Evolutionary conservation across 805 yeast genomes (phyloP).

Genomic region (Saccharomyces mikatae): DNA sequence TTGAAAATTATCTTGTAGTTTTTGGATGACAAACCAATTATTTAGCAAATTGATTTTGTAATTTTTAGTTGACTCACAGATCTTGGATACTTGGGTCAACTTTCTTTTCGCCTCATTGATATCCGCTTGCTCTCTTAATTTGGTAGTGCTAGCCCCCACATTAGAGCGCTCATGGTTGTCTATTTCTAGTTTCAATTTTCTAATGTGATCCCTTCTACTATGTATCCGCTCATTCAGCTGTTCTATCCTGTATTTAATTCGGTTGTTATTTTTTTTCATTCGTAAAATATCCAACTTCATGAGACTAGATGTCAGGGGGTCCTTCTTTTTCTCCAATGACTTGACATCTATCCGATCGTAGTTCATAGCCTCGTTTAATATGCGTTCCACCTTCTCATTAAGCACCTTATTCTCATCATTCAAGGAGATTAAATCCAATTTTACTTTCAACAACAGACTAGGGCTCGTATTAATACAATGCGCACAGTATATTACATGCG

Average conservation of each 20-base stretch:
- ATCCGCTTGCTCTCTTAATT: neutral
- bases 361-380: constrained; percentile 11
- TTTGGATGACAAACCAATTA: constrained; percentile 18
- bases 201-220: constrained; percentile 4
- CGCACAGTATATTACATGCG: constrained; percentile 17
- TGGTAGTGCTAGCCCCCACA: neutral
- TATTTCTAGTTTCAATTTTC: neutral
- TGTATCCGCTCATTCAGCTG: constrained; percentile 8
- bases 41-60: constrained; percentile 8
- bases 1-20: constrained; percentile 14
- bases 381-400: constrained; percentile 14
- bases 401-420: constrained; percentile 10
- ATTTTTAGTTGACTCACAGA: constrained; percentile 1
- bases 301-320: constrained; percentile 2
- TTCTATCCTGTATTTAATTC: constrained; percentile 9
- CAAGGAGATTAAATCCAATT: constrained; percentile 12
- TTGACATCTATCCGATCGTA: neutral
- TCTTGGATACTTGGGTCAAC: constrained; percentile 6
- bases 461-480: constrained; percentile 27
- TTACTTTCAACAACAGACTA: constrained; percentile 11
- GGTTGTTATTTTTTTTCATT: constrained; percentile 13
- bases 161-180: neutral
- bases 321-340: neutral
- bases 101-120: constrained; percentile 5
- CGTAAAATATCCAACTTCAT: constrained; percentile 11